These are phyloP conservation scores for Westerdykella aurantiaca DNA, from an alignment of 2,329 filamentous ascomycete species.

Conservation along the genomic window DNA sequence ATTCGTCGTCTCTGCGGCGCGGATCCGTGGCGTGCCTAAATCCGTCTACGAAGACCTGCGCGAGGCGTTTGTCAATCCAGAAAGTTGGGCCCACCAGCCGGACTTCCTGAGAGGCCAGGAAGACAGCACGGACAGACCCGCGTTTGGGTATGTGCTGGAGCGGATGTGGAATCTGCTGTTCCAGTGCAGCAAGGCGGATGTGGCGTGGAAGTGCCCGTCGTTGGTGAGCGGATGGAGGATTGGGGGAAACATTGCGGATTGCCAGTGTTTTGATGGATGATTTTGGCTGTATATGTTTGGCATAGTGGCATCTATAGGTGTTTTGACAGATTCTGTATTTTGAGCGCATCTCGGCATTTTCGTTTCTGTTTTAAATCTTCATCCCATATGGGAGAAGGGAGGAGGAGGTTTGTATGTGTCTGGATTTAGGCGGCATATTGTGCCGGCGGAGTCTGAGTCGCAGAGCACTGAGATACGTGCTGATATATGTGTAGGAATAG, in stretches of 20 bases:
- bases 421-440: too few relatives aligned
- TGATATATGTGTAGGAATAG: too few relatives aligned
- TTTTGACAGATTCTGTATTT: too few relatives aligned
- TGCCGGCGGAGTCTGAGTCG: too few relatives aligned
- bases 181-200: constrained; percentile 22
- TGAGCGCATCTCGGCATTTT: not conserved
- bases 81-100: constrained; percentile 25
- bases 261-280: not conserved
- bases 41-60: constrained; percentile 32
- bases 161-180: constrained; percentile 26
- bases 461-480: too few relatives aligned
- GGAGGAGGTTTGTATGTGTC: too few relatives aligned
- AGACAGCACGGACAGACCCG: constrained; percentile 22
- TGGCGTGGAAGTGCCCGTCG: constrained; percentile 4
- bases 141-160: constrained; percentile 26
- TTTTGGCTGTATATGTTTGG: too few relatives aligned
- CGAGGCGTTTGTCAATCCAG: constrained; percentile 16
- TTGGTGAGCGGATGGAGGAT: not conserved
- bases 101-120: constrained; percentile 16
- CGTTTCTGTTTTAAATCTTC: not conserved
- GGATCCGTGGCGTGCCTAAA: constrained; percentile 37
- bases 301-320: too few relatives aligned
- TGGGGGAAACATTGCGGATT: not conserved
- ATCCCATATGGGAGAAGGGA: not conserved
- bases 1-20: constrained; percentile 42